Base-by-base conservation (phyloP, 768 basidiomycete species). In the Xanthoconium purpureum region DNA sequence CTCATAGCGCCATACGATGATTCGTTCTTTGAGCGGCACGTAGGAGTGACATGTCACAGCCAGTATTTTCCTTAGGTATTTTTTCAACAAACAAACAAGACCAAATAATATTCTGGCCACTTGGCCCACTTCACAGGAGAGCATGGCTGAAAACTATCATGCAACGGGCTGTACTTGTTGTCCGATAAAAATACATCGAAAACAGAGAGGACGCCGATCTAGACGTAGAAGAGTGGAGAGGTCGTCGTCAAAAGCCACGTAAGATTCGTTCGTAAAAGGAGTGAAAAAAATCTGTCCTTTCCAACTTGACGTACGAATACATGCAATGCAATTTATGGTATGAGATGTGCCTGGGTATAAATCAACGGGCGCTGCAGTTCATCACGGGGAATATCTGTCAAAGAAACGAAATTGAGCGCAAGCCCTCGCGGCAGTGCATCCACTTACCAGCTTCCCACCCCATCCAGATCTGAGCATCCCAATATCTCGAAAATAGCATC, bases 401-500 rank as follows among this genome's bases (percentile, higher is more conserved):
- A 35, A 28, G 7, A 28, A 10, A 46, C 17, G 35, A 29, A 28
- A 38, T 29, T 47, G 18, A 45, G 54, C 51, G 17, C 56, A 29
- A 24, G 6, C 39, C 35, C 24, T 30, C 13, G 28, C 47, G 24
- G 12, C 15, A 35, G 7, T 32, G 52, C 35, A 46, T 40, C n/a
- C 14, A 39, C 64, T 66, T 36, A 64, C 67, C 42, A 61, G 20
- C 45, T 53, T 35, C 37, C 36, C 10, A n/a, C 11, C 18, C 10
- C 17, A 28, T 51, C 51, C 11, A 15, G 24, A 28, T 58, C 40
- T 13, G 63, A 59, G 39, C 56, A 61, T 24, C 55, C 69, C 39
- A 71, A 46, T 24, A 66, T 30, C n/a, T 71, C 66, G 40, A 73
- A 71, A 57, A 71, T 71, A 15, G 33, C 51, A 44, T 71, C 71